Base-by-base conservation (phyloP, 345 rosid genomes). In the Leavenworthia alabamica region DNA sequence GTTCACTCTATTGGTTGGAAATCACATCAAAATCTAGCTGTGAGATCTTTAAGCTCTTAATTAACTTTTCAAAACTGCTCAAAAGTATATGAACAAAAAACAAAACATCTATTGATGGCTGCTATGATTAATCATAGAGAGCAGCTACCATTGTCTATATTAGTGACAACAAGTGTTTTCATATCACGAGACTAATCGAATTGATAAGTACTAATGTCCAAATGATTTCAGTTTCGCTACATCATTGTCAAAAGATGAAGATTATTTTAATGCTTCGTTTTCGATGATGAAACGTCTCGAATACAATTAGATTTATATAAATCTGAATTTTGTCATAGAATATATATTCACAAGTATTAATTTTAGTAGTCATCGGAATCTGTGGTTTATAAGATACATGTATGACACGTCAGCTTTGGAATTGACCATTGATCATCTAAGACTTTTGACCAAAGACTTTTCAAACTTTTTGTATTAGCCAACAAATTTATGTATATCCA, bases 401-500 rank as follows among this genome's bases (percentile, higher is more conserved):
- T 20, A 20, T 53, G 48, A 27, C 68, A 70, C 63, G 14, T 62
- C 50, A 62, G 73, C 60, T 60, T 68, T 32, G 16, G 17, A 52
- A 33, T 52, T 60, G 61, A 54, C 74, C 74, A 44, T 46, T 8
- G 44, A 68, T 70, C 63, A 28, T 62, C 63, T 28, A 11, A 54
- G 57, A 62, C 51, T 70, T 60, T 62, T 62, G 74, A 70, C 68
- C 57, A 44, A 7, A 13, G 33, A 70, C 54, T 16, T 54, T 45
- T 70, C 60, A 59, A 48, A 9, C 19, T 10, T 20, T 20, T 2
- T 20, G 22, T 20, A 20, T 20, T 20, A 20, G 22, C 22, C 22
- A 20, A 20, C 22, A 20, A 20, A 20, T 1, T 20, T 20, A 1
- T 20, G 22, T 2, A 20, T 20, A 2, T 20, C 2, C 22, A 20